Conservation (phyloP, 1,139 yeast species). For the Scheffersomyces titani region DNA sequence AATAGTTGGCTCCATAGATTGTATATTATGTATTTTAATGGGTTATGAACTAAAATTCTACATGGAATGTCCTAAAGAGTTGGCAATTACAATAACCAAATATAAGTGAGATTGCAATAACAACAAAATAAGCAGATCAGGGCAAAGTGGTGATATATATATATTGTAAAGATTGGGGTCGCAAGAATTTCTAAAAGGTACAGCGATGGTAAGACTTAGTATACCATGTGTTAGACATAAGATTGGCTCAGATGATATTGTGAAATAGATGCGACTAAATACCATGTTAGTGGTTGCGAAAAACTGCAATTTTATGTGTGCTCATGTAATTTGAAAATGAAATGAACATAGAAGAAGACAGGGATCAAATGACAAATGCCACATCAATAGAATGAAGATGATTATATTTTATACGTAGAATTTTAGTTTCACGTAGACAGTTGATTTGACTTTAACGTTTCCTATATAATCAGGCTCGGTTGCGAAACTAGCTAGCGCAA, state of each 20-base stretch:
- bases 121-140: no score
- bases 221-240: no score
- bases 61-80: not conserved
- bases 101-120: slow-evolving; percentile 8
- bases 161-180: no score
- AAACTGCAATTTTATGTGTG: not conserved
- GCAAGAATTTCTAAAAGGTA: no score
- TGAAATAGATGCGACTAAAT: not conserved
- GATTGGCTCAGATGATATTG: not conserved
- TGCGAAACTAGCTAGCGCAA: no score
- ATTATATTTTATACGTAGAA: no score
- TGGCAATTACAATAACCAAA: not conserved
- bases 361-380: no score
- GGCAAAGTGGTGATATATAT: no score
- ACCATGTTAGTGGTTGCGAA: not conserved
- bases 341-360: not conserved
- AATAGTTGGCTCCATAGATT: not conserved
- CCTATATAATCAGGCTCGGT: no score
- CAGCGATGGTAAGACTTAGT: not conserved
- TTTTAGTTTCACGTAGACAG: no score
- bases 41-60: not conserved
- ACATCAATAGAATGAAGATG: no score
- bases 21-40: not conserved
- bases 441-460: no score
- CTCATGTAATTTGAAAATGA: not conserved